Conservation (phyloP, 345 rosid genomes). For the Camelina hispida region DNA sequence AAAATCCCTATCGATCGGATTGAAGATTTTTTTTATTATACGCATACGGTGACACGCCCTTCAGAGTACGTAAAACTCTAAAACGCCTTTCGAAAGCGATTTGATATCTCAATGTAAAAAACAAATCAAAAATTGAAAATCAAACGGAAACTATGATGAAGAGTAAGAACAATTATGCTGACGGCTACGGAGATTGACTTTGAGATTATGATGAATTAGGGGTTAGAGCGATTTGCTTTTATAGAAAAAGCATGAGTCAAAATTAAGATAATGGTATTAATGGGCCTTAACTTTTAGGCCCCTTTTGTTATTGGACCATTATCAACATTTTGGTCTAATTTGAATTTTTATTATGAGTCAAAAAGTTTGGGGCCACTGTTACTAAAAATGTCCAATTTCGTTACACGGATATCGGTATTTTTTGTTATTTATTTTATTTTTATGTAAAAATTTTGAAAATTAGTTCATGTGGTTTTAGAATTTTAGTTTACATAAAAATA, state of each 20-base stretch:
- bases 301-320: not conserved
- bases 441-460: no score
- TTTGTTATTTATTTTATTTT: no score
- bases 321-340: not conserved
- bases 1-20: conserved; percentile 26
- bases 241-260: not conserved
- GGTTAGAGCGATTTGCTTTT: not conserved
- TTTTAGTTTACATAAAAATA: no score
- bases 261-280: not conserved
- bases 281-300: not conserved
- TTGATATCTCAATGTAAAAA: not conserved
- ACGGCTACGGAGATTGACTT: not conserved
- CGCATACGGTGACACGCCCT: conserved; percentile 50
- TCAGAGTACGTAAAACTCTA: conserved; percentile 20
- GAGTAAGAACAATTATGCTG: not conserved
- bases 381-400: not conserved
- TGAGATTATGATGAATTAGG: not conserved
- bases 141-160: not conserved
- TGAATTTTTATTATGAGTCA: not conserved
- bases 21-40: conserved; percentile 17
- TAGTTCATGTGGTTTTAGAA: no score
- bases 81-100: conserved; percentile 46
- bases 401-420: no score
- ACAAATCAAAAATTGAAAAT: not conserved
- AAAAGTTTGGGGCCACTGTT: not conserved